Percentiles rank a stretch among this genome's conserved stretches.
Conservation (phyloP, 2,329 filamentous ascomycete genomes). For the Aureobasidium sp. region DNA sequence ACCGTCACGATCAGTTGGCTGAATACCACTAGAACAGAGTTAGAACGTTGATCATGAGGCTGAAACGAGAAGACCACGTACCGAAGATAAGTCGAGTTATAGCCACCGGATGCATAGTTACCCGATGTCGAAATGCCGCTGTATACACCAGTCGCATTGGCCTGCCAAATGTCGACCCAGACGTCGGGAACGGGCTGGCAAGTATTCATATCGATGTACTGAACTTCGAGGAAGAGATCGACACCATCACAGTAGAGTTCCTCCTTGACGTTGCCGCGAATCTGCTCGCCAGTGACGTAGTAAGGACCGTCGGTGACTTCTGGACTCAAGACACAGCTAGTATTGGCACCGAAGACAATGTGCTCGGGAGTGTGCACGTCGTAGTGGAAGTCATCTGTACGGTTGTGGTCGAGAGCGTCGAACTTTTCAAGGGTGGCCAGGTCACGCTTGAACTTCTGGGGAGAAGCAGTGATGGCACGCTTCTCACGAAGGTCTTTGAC, state of each 20-base stretch:
- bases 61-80: not conserved
- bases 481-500: slow-evolving; percentile 2
- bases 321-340: slow-evolving; percentile 25
- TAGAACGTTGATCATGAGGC: not conserved
- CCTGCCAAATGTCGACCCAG: slow-evolving; percentile 41
- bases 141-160: slow-evolving; percentile 43
- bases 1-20: slow-evolving; percentile 35
- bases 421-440: slow-evolving; percentile 15
- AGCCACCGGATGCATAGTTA: slow-evolving; percentile 2
- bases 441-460: slow-evolving; percentile 12
- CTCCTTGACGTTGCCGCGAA: slow-evolving; percentile 38
- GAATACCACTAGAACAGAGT: slow-evolving; percentile 38
- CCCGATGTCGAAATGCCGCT: slow-evolving; percentile 22
- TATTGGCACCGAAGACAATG: slow-evolving; percentile 19
- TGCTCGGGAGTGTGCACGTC: slow-evolving; percentile 1
- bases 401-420: slow-evolving; percentile 17
- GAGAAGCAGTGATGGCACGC: not conserved
- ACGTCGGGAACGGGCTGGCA: slow-evolving; percentile 34
- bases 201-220: slow-evolving; percentile 38
- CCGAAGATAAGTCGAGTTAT: slow-evolving; percentile 3
- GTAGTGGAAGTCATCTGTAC: slow-evolving; percentile 8
- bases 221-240: slow-evolving; percentile 37
- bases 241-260: slow-evolving; percentile 33
- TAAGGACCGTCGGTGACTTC: slow-evolving; percentile 27
- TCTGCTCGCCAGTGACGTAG: slow-evolving; percentile 33